Evolutionary conservation across 257 asterid genomes (phyloP).

Genomic region (Dorcoceras hygrometricum): DNA sequence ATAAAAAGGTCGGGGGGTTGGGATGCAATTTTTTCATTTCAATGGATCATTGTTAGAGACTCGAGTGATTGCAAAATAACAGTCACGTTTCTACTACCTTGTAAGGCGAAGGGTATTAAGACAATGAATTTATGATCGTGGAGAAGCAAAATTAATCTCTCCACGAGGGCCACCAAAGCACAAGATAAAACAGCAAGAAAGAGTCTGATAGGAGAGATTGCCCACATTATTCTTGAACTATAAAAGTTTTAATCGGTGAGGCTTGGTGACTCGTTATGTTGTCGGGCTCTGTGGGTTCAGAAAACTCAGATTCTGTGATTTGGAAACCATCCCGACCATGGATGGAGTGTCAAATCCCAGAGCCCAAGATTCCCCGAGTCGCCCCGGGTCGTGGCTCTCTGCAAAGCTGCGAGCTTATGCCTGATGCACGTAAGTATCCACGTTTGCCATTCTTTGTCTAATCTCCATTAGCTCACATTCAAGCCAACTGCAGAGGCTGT

Average conservation of each 20-base stretch:
- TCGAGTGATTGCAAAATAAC: too few species aligned
- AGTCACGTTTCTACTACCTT: too few species aligned
- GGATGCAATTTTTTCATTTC: too few species aligned
- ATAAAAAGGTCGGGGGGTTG: too few species aligned
- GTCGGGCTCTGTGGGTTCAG: not conserved
- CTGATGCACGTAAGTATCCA: slow-evolving; percentile 32
- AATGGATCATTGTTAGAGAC: too few species aligned
- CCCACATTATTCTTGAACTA: slow-evolving; percentile 2
- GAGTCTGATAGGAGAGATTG: not conserved
- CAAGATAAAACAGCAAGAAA: not conserved
- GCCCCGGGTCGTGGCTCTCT: slow-evolving; percentile 45
- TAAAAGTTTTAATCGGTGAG: not conserved
- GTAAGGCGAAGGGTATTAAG: not conserved
- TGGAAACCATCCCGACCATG: slow-evolving; percentile 34
- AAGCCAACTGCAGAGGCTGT: slow-evolving; percentile 29
- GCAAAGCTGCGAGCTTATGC: slow-evolving; percentile 44
- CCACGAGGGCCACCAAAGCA: not conserved
- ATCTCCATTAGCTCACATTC: slow-evolving; percentile 31
- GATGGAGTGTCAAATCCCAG: slow-evolving; percentile 33
- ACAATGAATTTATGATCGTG: not conserved
- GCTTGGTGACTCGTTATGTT: slow-evolving; percentile 17
- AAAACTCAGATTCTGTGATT: slow-evolving; percentile 24
- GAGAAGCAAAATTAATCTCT: not conserved
- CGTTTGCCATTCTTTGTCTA: slow-evolving; percentile 30
- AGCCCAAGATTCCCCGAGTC: slow-evolving; percentile 23